Base-by-base conservation (phyloP, 75 land plant species). In the Pinus albicaulis region DNA sequence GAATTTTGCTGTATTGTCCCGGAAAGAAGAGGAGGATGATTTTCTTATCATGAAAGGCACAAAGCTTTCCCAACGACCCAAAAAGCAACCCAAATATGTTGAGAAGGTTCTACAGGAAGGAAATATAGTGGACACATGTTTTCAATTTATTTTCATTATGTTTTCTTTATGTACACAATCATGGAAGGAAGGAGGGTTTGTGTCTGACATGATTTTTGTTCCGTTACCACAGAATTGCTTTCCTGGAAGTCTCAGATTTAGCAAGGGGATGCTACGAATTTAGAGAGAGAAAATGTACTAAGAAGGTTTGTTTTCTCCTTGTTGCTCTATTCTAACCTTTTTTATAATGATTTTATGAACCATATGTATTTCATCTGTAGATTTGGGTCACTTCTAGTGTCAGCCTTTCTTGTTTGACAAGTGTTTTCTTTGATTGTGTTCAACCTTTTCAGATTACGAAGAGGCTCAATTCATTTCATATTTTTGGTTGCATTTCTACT, bases 241-340 rank as follows among this genome's bases (percentile, higher is more conserved):
- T 25, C 83, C 81, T 34, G 81, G 83, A 25, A 80, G 23, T 82
- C 12, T 59, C 65, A n/a, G 76, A 82, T 58, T 23, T 78, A 52
- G 19, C 66, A 36, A 57, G 48, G 15, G 81, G 78, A 26, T 76
- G 81, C 14, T 78, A 85, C 17, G 86, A 83, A 79, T 81, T 84
- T 3, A 78, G 82, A 71, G 87, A 85, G 62, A 85, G 83, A 59
- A 85, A 85, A 34, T 55, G 86, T 19, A 60, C 16, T 24, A 85
- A 85, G 82, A 83, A 85, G 87, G 87, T 85, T 61, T 19, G 63
- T 48, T 48, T 48, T 48, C 11, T 48, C 53, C 53, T 48, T 48
- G 70, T 61, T 76, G 26, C 23, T 65, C 24, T 62, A 7, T 69
- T 19, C 76, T 48, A 11, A 12, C 3, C 53, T 48, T 48, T 10